Percentiles rank a stretch among this genome's conserved stretches.
Evolutionary conservation across 1,139 yeast genomes (phyloP).

Genomic region (Hemisphaericaspora subhashii): DNA sequence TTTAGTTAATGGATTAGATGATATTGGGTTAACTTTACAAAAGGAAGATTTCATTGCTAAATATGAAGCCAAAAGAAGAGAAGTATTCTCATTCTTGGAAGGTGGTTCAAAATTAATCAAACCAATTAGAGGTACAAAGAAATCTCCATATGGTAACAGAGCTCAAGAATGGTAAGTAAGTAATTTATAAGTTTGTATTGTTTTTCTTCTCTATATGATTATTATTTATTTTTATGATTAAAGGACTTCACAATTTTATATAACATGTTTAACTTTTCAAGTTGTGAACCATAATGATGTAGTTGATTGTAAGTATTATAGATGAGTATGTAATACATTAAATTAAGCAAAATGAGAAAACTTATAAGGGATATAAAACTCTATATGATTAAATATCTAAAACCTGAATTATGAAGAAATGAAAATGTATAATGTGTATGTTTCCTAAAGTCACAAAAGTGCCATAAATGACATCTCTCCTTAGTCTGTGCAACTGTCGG

Average conservation of each 20-base stretch:
- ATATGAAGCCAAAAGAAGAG: slow-evolving; percentile 76
- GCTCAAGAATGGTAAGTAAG: slow-evolving; percentile 83
- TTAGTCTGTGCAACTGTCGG: too few relatives aligned
- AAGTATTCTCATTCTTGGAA: slow-evolving; percentile 85
- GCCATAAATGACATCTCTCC: too few relatives aligned
- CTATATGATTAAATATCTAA: neutral
- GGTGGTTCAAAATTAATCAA: slow-evolving; percentile 70
- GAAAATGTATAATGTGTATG: too few relatives aligned
- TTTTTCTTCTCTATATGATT: neutral
- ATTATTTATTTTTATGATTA: neutral
- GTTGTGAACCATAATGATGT: too few relatives aligned
- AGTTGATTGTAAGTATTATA: too few relatives aligned
- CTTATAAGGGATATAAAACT: too few relatives aligned
- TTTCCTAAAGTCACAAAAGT: too few relatives aligned
- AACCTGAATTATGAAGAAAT: neutral
- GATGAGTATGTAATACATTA: too few relatives aligned
- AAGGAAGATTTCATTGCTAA: slow-evolving; percentile 74
- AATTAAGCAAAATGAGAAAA: too few relatives aligned
- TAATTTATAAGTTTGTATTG: neutral
- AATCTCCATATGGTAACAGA: slow-evolving; percentile 63
- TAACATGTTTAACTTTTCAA: too few relatives aligned
- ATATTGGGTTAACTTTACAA: slow-evolving; percentile 91
- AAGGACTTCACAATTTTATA: neutral
- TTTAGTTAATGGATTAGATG: slow-evolving; percentile 90
- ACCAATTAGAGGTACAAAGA: slow-evolving; percentile 71